Base-by-base conservation (phyloP, 1,284 basidiomycete genomes). In the Malassezia vespertilionis region DNA sequence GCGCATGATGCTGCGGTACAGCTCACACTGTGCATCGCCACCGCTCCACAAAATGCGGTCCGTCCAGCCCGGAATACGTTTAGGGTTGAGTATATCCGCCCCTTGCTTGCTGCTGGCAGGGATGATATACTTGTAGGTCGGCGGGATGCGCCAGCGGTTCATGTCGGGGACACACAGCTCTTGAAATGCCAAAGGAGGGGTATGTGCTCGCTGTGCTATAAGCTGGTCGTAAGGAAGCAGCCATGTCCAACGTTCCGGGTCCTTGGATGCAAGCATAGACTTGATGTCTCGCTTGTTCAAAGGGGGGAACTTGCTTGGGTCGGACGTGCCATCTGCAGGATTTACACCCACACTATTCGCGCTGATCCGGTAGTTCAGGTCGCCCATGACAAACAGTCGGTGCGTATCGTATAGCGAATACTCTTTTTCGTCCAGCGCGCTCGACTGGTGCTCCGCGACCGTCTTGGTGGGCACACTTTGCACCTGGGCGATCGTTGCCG, bases 51-150 rank as follows among this genome's bases (percentile, higher is more conserved):
- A 74, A 37, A 97, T 80, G 33, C 91, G 79, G 72, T 97, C 91
- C 18, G 90, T 95, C 86, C 89, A 97, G 17, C 89, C 83, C 0
- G 91, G 91, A 5, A 77, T 76, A 6, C 91, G 80, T 64, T 82
- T 85, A 21, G 74, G 72, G 67, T 80, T 86, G 40, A 53, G 61
- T 14, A 18, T 27, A 72, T 77, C 52, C 43, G 86, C 85, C 78
- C 79, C 67, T 72, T 86, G 89, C 52, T 78, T 78, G 58, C 87
- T 82, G 5, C 41, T 17, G 7, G n/a, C 18, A 7, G n/a, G 14
- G 5, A 62, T 51, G 39, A 54, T 58, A 55, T 61, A 70, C 50
- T 70, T 70, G 60, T 70, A 70, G 9, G 67, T 70, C 2, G 67
- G 67, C 2, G 61, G 60, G 20, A 63, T 49, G 20, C 46, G 54